Evolutionary conservation across 2,329 filamentous ascomycete species (phyloP), one percentile per base, ranked within the genome.

Genomic region (Stachybotrys chlorohalonatus): DNA sequence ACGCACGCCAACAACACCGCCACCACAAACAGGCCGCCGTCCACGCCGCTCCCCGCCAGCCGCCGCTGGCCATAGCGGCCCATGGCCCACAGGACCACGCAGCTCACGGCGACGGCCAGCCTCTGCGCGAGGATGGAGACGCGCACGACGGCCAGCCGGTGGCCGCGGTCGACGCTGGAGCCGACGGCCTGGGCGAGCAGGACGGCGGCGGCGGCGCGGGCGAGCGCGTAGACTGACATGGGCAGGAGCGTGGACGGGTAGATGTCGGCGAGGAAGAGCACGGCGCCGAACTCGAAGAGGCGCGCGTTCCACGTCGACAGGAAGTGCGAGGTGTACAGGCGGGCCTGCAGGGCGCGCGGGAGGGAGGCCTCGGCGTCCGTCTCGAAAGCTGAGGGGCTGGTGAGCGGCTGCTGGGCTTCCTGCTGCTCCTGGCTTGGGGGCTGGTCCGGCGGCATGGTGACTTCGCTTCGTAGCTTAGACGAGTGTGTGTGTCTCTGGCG

Each of bases 191-290:
- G 79, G 0, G 84, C 79, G 7, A 88, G 70, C 0, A 83, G 31
- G 5, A 86, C 78, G 0, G 83, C 84, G 0, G 82, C 73, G 0
- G 75, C 68, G 6, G 80, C 76, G 24, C 87, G 79, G 6, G 77
- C 72, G 7, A 90, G 69, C 0, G 86, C 86, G 62, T 90, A 90
- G n/a, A 85, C 70, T 0, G 86, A 89, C 54, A 85, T 76, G 42
- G 82, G 85, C 24, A 87, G 73, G 24, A 90, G 70, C 0, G 85
- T 88, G 1, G 74, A 69, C 0, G 79, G 79, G 59, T 75, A 85
- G 49, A 81, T 75, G 1, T 73, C 67, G 0, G 81, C 80, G 9
- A 85, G 71, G 64, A 79, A 85, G 6, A 85, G 70, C 6, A 85
- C 79, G 6, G 80, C 77, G 32, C 76, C 83, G 54, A 85, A 85